phyloP scores from a whole-genome alignment of 768 basidiomycete species.

The Macrolepiota dolichaula region DNA sequence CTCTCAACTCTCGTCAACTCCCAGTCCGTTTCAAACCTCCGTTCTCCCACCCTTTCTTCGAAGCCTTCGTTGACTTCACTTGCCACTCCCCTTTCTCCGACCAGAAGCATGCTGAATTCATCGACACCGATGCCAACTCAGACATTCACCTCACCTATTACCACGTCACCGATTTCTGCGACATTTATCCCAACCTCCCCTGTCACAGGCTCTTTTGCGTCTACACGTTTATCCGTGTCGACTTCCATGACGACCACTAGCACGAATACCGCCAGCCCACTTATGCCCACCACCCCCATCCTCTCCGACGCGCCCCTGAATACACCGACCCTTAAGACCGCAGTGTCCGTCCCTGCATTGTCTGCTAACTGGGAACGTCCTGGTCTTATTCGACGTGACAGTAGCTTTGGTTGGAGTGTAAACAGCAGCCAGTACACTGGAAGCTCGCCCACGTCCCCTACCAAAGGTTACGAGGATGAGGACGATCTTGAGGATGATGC shows the following conservation, averaged over 20 bases:
- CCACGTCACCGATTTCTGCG: not conserved
- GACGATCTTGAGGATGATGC: constrained; percentile 2
- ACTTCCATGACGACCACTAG: constrained; percentile 8
- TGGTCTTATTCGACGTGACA: not conserved
- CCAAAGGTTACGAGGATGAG: not conserved
- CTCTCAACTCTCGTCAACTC: not conserved
- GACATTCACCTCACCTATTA: not conserved
- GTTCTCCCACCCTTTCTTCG: constrained; percentile 4
- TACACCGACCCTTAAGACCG: constrained; percentile 4
- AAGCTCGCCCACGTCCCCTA: not conserved
- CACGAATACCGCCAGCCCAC: constrained; percentile 6
- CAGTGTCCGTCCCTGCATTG: not conserved
- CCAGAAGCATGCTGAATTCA: not conserved
- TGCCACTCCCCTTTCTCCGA: not conserved
- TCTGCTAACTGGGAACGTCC: constrained; percentile 3
- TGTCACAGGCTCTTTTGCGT: not conserved
- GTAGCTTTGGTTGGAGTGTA: not conserved
- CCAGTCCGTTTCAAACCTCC: not conserved
- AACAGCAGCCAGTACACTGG: not conserved
- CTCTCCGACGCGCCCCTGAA: not conserved
- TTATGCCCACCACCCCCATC: constrained; percentile 3
- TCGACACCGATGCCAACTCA: not conserved
- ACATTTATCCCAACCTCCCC: not conserved
- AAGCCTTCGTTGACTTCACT: not conserved
- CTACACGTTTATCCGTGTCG: constrained; percentile 3